phyloP scores from a whole-genome alignment of 2,329 filamentous ascomycete species.

The Phoma sp. region DNA sequence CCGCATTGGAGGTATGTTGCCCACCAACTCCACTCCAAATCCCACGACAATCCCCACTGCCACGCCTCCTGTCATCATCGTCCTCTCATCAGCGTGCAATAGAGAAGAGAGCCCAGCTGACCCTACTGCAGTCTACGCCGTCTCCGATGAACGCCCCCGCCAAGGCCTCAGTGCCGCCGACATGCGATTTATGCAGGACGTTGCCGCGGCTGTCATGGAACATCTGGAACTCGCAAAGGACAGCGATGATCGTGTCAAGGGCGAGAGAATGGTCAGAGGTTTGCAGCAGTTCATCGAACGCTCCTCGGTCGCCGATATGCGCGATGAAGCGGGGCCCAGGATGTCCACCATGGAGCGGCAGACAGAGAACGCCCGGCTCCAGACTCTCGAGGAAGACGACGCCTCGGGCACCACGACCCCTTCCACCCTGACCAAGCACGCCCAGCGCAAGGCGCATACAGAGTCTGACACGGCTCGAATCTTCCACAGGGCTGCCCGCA shows the following conservation, averaged over 20 bases:
- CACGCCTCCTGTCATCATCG: too few relatives aligned
- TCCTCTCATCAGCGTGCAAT: too few relatives aligned
- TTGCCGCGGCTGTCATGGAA: slow-evolving; percentile 41
- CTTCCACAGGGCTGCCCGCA: slow-evolving; percentile 45
- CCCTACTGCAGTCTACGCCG: slow-evolving; percentile 28
- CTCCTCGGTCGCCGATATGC: slow-evolving; percentile 33
- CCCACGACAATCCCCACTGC: too few relatives aligned
- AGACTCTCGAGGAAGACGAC: slow-evolving; percentile 33
- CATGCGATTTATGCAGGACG: slow-evolving; percentile 40
- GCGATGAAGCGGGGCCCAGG: slow-evolving; percentile 21
- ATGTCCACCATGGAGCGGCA: slow-evolving; percentile 41
- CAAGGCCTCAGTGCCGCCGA: slow-evolving; percentile 31
- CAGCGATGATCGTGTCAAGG: slow-evolving; percentile 33
- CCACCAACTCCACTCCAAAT: not conserved
- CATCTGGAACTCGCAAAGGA: slow-evolving; percentile 40
- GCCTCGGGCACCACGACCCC: slow-evolving; percentile 8
- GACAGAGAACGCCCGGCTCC: slow-evolving; percentile 43
- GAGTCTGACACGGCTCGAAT: slow-evolving; percentile 37
- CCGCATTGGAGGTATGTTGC: slow-evolving; percentile 30
- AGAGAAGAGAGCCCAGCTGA: slow-evolving; percentile 4
- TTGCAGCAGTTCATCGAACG: slow-evolving; percentile 44
- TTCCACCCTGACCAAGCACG: slow-evolving; percentile 19
- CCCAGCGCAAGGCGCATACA: slow-evolving; percentile 30
- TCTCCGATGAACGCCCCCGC: slow-evolving; percentile 41
- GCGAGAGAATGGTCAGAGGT: slow-evolving; percentile 43